Base-by-base conservation (phyloP, 176 grass and related monocot genomes). In the Oropetium thomaeum region DNA sequence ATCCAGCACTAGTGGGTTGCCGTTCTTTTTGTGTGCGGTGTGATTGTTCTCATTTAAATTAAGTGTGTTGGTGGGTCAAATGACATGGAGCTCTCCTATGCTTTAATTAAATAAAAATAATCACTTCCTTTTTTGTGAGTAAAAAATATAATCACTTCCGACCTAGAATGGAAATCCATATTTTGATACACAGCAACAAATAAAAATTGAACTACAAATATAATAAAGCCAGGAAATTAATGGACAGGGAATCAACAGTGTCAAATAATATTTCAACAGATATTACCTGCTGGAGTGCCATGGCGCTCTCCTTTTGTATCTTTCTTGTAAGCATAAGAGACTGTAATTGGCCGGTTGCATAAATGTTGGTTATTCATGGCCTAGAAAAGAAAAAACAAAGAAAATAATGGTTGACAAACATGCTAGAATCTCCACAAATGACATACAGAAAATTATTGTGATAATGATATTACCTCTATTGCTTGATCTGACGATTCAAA, bases 241-340 rank as follows among this genome's bases (percentile, higher is more conserved):
- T 32, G 1, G 15, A 13, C 47, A 71, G 69, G 23, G 30, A 70
- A 62, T n/a, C 30, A 67, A 67, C 64, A 39, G 48, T 19, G 9
- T 19, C 16, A 51, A 67, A 11, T 25, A 20, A 71, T 55, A 70
- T 14, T 25, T 14, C 0, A 10, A 27, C 70, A 71, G 20, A 79
- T 9, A 38, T 59, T 79, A 92, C 91, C 91, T 88, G 96, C 91
- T 39, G 91, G 91, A 38, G 91, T 98, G 79, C 91, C 91, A 37
- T 94, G 91, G 26, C 89, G 91, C 77, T 99, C 96, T 86, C 91
- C 91, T 86, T 95, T 95, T 1, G 89, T 95, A 25, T 92, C 87
- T 77, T 95, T 99, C 78, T 99, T 99, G 72, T 95, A 99, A 69
- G 96, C 96, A 86, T 95, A 99, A 74, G 89, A 99, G 34, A 95